Evolutionary conservation across 768 basidiomycete species (phyloP).

Genomic region (Psilocybe subaeruginosa): DNA sequence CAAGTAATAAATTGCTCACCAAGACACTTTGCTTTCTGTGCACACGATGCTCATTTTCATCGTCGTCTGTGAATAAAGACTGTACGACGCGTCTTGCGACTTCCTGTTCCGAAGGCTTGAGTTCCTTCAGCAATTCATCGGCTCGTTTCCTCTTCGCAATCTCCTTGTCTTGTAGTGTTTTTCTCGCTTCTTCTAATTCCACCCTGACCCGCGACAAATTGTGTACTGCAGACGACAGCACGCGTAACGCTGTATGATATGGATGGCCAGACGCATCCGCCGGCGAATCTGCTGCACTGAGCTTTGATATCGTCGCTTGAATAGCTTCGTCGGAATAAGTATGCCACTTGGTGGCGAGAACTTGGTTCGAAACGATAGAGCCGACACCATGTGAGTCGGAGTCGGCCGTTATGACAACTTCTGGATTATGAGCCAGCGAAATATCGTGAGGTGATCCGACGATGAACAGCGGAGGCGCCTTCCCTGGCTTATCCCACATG

Average conservation of each 20-base stretch:
- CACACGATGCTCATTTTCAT: conserved; percentile 49
- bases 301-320: conserved; percentile 58
- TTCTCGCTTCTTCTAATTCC: conserved; percentile 67
- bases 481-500: conserved; percentile 38
- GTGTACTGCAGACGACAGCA: conserved; percentile 68
- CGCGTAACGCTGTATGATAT: conserved; percentile 69
- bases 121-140: conserved; percentile 56
- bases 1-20: conserved; percentile 41
- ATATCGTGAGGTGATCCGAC: conserved; percentile 41
- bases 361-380: conserved; percentile 40
- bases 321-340: conserved; percentile 77
- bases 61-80: conserved; percentile 61
- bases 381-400: conserved; percentile 35
- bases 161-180: conserved; percentile 62
- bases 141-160: conserved; percentile 51
- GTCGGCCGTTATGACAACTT: conserved; percentile 36
- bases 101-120: conserved; percentile 65
- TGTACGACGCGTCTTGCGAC: conserved; percentile 69
- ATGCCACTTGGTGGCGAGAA: conserved; percentile 77
- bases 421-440: conserved; percentile 26
- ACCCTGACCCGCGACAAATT: conserved; percentile 56
- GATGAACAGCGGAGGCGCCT: conserved; percentile 40
- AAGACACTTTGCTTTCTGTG: conserved; percentile 59
- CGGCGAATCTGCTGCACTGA: conserved; percentile 48
- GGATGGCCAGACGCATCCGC: conserved; percentile 52